phyloP scores from a whole-genome alignment of 2,329 filamentous ascomycete genomes.

The Fulvia fulva region DNA sequence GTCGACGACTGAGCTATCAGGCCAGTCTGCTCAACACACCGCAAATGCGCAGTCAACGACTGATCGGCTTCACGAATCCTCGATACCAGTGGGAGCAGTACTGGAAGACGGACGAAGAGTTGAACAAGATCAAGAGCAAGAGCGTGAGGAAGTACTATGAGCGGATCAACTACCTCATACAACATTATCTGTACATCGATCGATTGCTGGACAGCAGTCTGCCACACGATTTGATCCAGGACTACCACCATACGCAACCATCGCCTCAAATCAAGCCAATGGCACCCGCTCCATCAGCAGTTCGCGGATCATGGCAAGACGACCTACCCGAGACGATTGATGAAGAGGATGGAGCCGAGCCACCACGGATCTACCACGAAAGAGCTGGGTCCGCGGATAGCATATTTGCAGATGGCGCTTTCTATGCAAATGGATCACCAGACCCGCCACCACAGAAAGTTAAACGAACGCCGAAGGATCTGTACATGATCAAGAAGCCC shows the following conservation, averaged over 20 bases:
- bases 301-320: conserved; percentile 17
- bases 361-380: conserved; percentile 20
- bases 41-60: conserved; percentile 73
- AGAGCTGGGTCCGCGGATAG: conserved; percentile 22
- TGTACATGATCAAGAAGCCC: conserved; percentile 61
- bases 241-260: conserved; percentile 64
- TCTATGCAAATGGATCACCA: conserved; percentile 20
- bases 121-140: conserved; percentile 67
- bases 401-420: conserved; percentile 19
- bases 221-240: conserved; percentile 86
- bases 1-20: conserved; percentile 41
- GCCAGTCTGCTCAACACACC: conserved; percentile 49
- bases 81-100: conserved; percentile 82
- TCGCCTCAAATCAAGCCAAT: conserved; percentile 28
- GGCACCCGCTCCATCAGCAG: neutral
- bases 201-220: conserved; percentile 83
- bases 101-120: conserved; percentile 74
- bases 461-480: conserved; percentile 77
- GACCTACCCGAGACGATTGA: conserved; percentile 69
- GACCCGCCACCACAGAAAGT: conserved; percentile 43
- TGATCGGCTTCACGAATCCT: conserved; percentile 86
- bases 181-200: conserved; percentile 93
- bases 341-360: conserved; percentile 53
- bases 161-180: conserved; percentile 80
- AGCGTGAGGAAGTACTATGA: conserved; percentile 82